Base-by-base conservation (phyloP, 2,329 filamentous ascomycete genomes). In the Onygenales sp. region DNA sequence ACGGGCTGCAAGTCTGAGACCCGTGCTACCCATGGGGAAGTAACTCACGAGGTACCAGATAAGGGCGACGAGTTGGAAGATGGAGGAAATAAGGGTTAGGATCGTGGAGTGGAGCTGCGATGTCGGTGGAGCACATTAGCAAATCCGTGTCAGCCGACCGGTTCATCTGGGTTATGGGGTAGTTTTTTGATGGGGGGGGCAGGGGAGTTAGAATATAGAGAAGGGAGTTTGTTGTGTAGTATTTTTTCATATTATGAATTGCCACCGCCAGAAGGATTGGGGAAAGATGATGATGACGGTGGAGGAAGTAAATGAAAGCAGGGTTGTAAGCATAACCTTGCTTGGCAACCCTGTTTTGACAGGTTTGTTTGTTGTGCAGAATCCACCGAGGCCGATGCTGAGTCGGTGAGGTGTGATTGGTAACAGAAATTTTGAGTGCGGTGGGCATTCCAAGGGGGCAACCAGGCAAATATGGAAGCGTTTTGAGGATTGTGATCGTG, bases 11-110 rank as follows among this genome's bases (percentile, higher is more conserved):
- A 95, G 82, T 55, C 92, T 85, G 59, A 98, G 74, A 42, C 93
- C 89, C 52, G 85, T 87, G 54, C 87, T 88, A 42, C 93, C 93
- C 91, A 97, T 95, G 31, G 93, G 93, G 65, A 97, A 97, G 71
- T 98, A 98, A 72, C 88, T 95, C 70, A 97, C 84, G 46, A 96
- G 78, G 73, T 97, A 97, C 92, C 92, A 97, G 46, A 88, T 59
- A 58, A 97, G 76, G 58, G 86, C 87, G 51, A 85, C 84, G 52
- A 97, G 77, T 69, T 98, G 93, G 61, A 91, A 74, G 56, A 96
- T 78, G 57, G 88, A 84, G 21, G 90, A 87, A 58, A 96, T 75
- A 52, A 97, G 77, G 13, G 93, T 97, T 59, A 97, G 81, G 57
- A 94, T 73, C 42, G 87, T 90, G 67, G 80, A 92, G 67, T 86